Evolutionary conservation across 306 rosid genomes (phyloP).

Genomic region (Vicia villosa): DNA sequence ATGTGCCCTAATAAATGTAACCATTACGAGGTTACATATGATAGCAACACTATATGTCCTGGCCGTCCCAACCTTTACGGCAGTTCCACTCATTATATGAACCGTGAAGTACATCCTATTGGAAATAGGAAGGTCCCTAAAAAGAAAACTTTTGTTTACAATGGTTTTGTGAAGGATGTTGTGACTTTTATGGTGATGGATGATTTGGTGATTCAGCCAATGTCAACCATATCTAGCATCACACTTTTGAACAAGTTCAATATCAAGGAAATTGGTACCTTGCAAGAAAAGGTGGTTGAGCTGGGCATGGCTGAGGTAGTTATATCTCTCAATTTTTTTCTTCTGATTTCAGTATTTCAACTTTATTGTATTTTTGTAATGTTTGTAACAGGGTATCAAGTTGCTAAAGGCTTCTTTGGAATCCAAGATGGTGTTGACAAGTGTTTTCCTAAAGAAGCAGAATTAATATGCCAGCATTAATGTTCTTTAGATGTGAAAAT

Average conservation of each 20-base stretch:
- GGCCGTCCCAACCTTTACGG: no score
- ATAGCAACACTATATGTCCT: no score
- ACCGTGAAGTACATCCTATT: neutral
- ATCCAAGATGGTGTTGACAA: constrained; percentile 9
- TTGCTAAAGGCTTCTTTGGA: constrained; percentile 32
- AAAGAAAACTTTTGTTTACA: neutral
- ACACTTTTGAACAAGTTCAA: constrained; percentile 34
- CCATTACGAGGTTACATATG: neutral
- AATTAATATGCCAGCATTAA: no score
- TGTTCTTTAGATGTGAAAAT: no score
- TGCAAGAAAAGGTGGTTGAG: constrained; percentile 40
- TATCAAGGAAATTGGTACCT: constrained; percentile 33
- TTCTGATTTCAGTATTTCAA: no score
- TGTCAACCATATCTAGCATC: constrained; percentile 45
- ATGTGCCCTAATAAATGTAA: neutral
- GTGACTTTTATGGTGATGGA: constrained; percentile 51
- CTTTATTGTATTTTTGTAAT: neutral
- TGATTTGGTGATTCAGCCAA: constrained; percentile 38
- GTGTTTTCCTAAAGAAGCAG: no score
- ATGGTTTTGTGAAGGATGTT: constrained; percentile 34
- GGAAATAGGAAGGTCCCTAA: neutral
- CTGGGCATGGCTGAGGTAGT: constrained; percentile 40
- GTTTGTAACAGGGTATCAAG: neutral
- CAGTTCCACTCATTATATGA: no score
- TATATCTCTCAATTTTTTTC: no score